Conservation (phyloP, 1,139 yeast genomes). For the Magnusiomyces paraingens region DNA sequence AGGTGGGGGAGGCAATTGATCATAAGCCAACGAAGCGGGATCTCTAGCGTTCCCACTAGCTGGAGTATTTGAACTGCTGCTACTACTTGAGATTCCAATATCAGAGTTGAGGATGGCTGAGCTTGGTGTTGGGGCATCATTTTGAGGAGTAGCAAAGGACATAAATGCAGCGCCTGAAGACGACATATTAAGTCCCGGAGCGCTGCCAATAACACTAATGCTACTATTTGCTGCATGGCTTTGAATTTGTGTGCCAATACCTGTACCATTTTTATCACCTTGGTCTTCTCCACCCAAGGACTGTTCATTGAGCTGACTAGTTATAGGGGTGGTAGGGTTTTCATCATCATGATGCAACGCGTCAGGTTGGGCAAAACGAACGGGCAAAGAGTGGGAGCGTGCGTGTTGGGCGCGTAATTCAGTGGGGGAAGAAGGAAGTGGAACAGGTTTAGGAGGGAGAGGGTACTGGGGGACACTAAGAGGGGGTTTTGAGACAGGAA, state of each 20-base stretch:
- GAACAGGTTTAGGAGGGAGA: slow-evolving; percentile 14
- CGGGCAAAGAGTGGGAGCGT: slow-evolving; percentile 9
- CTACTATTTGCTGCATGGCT: no score
- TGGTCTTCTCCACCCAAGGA: not conserved
- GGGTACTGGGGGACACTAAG: slow-evolving; percentile 17
- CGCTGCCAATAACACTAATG: not conserved
- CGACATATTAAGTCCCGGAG: not conserved
- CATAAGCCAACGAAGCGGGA: no score
- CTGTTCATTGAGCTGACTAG: not conserved
- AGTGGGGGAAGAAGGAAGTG: slow-evolving; percentile 17
- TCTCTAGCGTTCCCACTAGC: not conserved
- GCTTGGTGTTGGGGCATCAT: slow-evolving; percentile 5
- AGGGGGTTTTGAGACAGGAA: slow-evolving; percentile 9
- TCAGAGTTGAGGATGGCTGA: slow-evolving; percentile 7
- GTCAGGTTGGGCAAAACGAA: slow-evolving; percentile 9
- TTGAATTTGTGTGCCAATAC: no score
- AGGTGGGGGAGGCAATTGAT: no score
- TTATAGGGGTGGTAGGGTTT: not conserved
- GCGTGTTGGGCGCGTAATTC: slow-evolving; percentile 16
- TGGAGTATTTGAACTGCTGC: slow-evolving; percentile 7
- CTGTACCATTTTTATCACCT: not conserved
- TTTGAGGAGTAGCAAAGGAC: not conserved
- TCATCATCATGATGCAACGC: slow-evolving; percentile 3
- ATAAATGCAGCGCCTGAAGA: not conserved
- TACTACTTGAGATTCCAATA: slow-evolving; percentile 3